A percentile compares a stretch with the other conserved stretches of the same genome.
Evolutionary conservation across 176 grass and related monocot genomes (phyloP).

Genomic region (Cenchrus americanus): DNA sequence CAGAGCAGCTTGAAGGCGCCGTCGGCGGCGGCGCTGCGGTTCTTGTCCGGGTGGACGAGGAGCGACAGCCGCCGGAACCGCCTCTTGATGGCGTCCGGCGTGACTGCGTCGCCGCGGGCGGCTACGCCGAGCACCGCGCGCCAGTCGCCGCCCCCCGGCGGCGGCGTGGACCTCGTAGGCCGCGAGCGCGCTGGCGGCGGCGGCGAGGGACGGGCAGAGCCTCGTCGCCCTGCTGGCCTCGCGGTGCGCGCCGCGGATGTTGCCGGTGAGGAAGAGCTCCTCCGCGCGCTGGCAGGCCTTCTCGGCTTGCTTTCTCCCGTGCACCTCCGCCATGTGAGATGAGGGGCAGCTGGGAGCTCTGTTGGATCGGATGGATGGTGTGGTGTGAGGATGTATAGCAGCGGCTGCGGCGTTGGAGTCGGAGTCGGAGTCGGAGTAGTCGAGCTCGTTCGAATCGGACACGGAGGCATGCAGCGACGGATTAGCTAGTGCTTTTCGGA

Average conservation of each 20-base stretch:
- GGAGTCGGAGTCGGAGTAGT: too few species aligned
- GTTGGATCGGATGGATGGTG: too few species aligned
- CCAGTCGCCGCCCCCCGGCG: neutral
- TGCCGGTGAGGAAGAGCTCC: slow-evolving; percentile 39
- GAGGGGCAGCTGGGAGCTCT: neutral
- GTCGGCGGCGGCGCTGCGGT: slow-evolving; percentile 23
- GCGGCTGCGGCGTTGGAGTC: too few species aligned
- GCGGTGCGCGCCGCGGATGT: slow-evolving; percentile 23
- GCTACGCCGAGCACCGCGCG: too few species aligned
- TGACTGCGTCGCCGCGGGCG: too few species aligned
- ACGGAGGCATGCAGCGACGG: too few species aligned
- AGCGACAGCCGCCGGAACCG: slow-evolving; percentile 22
- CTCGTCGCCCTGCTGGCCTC: slow-evolving; percentile 14
- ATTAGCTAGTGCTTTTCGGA: too few species aligned
- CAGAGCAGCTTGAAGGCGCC: slow-evolving; percentile 20
- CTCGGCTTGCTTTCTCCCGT: slow-evolving; percentile 22
- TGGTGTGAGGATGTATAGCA: too few species aligned
- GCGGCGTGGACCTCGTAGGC: slow-evolving; percentile 39
- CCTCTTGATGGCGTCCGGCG: neutral
- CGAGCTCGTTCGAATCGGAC: too few species aligned
- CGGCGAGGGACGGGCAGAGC: slow-evolving; percentile 30
- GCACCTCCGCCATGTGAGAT: neutral
- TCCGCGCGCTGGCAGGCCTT: slow-evolving; percentile 28
- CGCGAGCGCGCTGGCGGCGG: slow-evolving; percentile 23
- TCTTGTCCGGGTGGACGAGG: slow-evolving; percentile 38